These are phyloP conservation scores for Margaritispora aquatica DNA, from an alignment of 495 filamentous ascomycete genomes.

Conservation along the genomic window DNA sequence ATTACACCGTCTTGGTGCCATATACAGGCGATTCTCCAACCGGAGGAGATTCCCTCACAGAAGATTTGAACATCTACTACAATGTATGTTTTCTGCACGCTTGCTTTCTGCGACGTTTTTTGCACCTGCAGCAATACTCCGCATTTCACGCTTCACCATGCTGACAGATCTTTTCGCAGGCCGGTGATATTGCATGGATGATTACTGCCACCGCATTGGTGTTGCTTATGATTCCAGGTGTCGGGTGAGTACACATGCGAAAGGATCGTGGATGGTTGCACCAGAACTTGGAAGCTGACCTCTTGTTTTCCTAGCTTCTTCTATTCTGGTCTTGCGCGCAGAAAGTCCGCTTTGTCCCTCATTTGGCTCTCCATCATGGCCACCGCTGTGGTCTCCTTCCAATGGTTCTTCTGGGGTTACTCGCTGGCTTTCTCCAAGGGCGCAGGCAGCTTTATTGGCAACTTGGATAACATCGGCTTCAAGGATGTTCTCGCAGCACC, in stretches of 20 bases:
- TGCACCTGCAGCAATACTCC: not conserved
- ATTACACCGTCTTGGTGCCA: constrained; percentile 35
- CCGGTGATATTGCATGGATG: constrained; percentile 91
- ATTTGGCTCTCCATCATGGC: constrained; percentile 98
- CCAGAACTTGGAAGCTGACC: constrained; percentile 6
- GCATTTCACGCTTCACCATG: too few relatives aligned
- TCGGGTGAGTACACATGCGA: constrained; percentile 46
- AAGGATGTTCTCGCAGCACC: constrained; percentile 71
- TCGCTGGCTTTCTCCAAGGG: constrained; percentile 87
- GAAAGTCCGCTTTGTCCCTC: constrained; percentile 91
- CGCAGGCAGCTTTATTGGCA: constrained; percentile 76
- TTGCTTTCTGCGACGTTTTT: not conserved
- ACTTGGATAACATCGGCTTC: constrained; percentile 82
- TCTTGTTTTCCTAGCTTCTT: constrained; percentile 60
- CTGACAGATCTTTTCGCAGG: constrained; percentile 35
- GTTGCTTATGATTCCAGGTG: constrained; percentile 95
- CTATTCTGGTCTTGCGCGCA: constrained; percentile 94
- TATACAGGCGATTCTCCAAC: constrained; percentile 61
- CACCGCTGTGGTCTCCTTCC: constrained; percentile 83
- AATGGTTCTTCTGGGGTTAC: constrained; percentile 99
- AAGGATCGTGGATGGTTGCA: constrained; percentile 4
- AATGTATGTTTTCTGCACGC: constrained; percentile 41
- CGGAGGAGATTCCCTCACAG: constrained; percentile 67
- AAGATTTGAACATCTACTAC: constrained; percentile 79
- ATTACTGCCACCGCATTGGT: constrained; percentile 83